Conservation (phyloP, 2,329 filamentous ascomycete species). For the Sporothrix phasma region DNA sequence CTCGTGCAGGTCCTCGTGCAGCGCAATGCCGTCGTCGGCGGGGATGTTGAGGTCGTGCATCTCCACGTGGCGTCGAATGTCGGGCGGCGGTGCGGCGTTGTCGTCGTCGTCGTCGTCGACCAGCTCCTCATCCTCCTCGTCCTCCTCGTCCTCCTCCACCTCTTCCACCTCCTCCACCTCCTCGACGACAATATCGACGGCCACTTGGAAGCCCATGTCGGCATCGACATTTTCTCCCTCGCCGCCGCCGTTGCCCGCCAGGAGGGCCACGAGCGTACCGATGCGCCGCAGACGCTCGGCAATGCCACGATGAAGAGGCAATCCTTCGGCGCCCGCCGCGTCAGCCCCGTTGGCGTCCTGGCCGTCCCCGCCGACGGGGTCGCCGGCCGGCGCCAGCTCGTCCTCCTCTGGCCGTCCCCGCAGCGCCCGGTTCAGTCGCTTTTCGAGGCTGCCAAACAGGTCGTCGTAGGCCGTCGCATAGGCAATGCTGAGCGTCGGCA, state of each 20-base stretch:
- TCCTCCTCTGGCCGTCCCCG: constrained; percentile 26
- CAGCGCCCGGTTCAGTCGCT: constrained; percentile 38
- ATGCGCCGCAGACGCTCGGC: background rate
- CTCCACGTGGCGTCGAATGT: too few relatives aligned
- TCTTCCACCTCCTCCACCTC: background rate
- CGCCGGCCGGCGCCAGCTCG: constrained; percentile 10
- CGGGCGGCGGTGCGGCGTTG: constrained; percentile 11
- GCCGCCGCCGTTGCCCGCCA: background rate
- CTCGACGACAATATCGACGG: constrained; percentile 15
- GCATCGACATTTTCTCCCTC: background rate
- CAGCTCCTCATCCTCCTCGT: background rate
- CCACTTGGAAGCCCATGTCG: background rate
- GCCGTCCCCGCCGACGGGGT: background rate
- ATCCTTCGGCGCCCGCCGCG: background rate
- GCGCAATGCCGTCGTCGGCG: background rate
- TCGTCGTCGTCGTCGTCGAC: background rate
- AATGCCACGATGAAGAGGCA: background rate
- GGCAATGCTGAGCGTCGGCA: constrained; percentile 35
- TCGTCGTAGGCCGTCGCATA: constrained; percentile 38
- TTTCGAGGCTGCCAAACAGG: constrained; percentile 38
- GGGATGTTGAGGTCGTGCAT: too few relatives aligned
- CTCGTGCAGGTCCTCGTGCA: too few relatives aligned
- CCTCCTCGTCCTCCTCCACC: background rate
- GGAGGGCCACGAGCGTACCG: background rate
- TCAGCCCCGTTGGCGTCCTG: background rate